A percentile compares a stretch with the other conserved stretches of the same genome.
phyloP scores from a whole-genome alignment of 805 yeast genomes.

The Candida rishiriensis region DNA sequence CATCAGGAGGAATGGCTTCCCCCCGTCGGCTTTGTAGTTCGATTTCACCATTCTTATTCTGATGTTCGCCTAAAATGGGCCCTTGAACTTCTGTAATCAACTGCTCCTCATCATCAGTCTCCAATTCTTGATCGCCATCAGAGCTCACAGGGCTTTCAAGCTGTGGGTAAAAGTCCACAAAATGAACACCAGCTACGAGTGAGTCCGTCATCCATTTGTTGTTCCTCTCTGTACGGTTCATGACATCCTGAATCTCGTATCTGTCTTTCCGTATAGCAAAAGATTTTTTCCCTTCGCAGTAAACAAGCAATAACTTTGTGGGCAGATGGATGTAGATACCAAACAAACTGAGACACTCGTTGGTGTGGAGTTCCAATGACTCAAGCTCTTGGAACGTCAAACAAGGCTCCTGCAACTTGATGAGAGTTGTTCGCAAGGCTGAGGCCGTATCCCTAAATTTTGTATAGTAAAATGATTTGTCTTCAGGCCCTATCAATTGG shows the following conservation, averaged over 20 bases:
- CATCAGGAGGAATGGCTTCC: too few species aligned
- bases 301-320: conserved; percentile 18
- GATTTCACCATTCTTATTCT: too few species aligned
- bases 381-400: conserved; percentile 2
- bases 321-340: conserved; percentile 24
- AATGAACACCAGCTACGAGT: conserved; percentile 5
- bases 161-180: neutral
- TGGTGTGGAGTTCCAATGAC: conserved; percentile 9
- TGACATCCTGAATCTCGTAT: conserved; percentile 26
- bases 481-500: conserved; percentile 25
- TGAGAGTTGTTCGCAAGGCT: conserved; percentile 10
- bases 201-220: conserved; percentile 1
- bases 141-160: neutral
- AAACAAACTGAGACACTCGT: conserved; percentile 21
- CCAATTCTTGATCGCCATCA: neutral
- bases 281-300: conserved; percentile 18
- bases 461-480: conserved; percentile 16
- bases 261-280: conserved; percentile 20
- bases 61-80: too few species aligned
- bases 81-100: too few species aligned
- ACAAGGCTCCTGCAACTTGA: conserved; percentile 14
- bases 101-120: too few species aligned
- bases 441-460: conserved; percentile 16
- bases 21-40: too few species aligned
- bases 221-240: conserved; percentile 19